Conservation (phyloP, 176 grass and related monocot genomes). For the Paspalum notatum region DNA sequence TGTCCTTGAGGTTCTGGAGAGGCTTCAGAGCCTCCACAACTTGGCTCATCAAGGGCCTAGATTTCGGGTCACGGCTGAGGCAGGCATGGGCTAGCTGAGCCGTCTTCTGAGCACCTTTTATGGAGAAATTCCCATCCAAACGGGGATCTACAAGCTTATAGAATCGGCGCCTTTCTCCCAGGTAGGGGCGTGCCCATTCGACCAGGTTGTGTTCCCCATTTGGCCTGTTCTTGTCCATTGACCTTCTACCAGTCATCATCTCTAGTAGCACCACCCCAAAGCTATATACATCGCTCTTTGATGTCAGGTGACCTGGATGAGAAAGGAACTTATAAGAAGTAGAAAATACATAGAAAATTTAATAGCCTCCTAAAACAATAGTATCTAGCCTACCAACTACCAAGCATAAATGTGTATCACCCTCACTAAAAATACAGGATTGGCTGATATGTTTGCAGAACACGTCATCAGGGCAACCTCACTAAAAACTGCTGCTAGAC, state of each 20-base stretch:
- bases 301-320: conserved; percentile 75
- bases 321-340: conserved; percentile 23
- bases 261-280: conserved; percentile 88
- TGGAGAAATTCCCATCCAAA: conserved; percentile 76
- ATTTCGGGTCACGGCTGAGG: conserved; percentile 74
- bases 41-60: conserved; percentile 87
- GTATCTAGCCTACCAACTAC: neutral
- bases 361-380: conserved; percentile 13
- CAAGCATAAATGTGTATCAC: neutral
- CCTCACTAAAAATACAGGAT: neutral
- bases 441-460: neutral
- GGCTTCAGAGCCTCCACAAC: conserved; percentile 95
- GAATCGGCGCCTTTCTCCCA: conserved; percentile 71
- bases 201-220: conserved; percentile 96
- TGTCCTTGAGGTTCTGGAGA: conserved; percentile 87
- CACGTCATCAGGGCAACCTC: conserved; percentile 12
- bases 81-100: conserved; percentile 72
- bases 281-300: conserved; percentile 88
- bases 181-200: conserved; percentile 76
- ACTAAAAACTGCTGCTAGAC: conserved; percentile 16
- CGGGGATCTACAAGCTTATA: conserved; percentile 78
- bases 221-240: conserved; percentile 86
- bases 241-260: conserved; percentile 82
- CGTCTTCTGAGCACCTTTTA: conserved; percentile 73
- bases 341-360: conserved; percentile 23